Base-by-base conservation (phyloP, 371 early-diverging fungal species). In the Mucor saturninus region DNA sequence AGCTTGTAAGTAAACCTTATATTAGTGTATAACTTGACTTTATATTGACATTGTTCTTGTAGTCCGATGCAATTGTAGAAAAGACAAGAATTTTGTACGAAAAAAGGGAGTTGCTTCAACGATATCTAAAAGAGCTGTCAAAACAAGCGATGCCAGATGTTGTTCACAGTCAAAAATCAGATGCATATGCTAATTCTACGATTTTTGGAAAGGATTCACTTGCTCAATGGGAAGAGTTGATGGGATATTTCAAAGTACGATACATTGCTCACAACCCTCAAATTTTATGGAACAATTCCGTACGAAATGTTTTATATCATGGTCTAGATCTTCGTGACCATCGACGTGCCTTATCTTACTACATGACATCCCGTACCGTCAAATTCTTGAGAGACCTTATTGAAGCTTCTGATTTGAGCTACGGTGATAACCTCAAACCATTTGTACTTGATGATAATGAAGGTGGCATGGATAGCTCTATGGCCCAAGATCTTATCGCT, bases 201-300 rank as follows among this genome's bases (percentile, higher is more conserved):
- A 64, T 76, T 7, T 76, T 81, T 58, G 74, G 74, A 9, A 61
- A 68, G 29, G 77, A 78, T 58, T 62, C 72, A 9, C 49, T 74
- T 15, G 55, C 67, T 3, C 56, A 61, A 40, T 81, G 84, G 81
- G 81, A 79, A 40, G 74, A 79, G 13, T 15, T 70, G 10, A 70
- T 80, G 74, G 80, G 81, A 2, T 59, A 76, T 50, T 83, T 83
- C 61, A 76, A 75, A 35, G 74, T 74, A 48, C 73, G 80, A 4
- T 80, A 73, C 37, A 77, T 83, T 65, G 73, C 78, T 2, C 84
- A 83, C 52, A 83, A 80, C 55, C 79, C 84, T 2, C 76, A 83
- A 59, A 78, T 80, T 21, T 58, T 83, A 7, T 83, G 80, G 80
- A 83, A 83, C 49, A 83, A 83, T 52, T 73, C 81, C 0, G 58